Percentiles rank a stretch among this genome's conserved stretches.
Conservation (phyloP, 2,329 filamentous ascomycete genomes). For the Claviceps fusiformis region DNA sequence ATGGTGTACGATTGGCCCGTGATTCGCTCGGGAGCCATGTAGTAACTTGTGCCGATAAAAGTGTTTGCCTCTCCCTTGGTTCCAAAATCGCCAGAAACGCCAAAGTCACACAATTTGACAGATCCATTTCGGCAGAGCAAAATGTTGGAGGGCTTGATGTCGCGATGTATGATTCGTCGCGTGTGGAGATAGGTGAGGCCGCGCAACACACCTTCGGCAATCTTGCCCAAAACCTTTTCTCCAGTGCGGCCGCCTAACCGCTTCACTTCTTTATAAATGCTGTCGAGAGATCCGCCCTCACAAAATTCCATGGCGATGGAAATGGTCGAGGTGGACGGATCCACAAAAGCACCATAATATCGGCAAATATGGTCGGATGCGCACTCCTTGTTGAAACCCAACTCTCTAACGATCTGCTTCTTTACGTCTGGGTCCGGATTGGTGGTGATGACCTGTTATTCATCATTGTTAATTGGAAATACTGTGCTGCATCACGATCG, state of each 20-base stretch:
- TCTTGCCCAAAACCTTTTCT: constrained; percentile 93
- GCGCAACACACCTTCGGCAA: constrained; percentile 86
- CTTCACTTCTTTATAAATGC: constrained; percentile 95
- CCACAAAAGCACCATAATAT: constrained; percentile 95
- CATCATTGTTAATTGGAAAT: constrained; percentile 8
- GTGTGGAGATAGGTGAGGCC: constrained; percentile 90
- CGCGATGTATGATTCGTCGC: constrained; percentile 94
- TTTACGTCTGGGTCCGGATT: constrained; percentile 97
- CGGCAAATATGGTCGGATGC: constrained; percentile 91
- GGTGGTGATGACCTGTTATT: constrained; percentile 76
- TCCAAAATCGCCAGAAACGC: constrained; percentile 92
- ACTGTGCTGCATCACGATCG: neutral
- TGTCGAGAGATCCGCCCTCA: constrained; percentile 89
- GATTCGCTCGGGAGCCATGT: constrained; percentile 98
- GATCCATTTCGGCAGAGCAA: constrained; percentile 82
- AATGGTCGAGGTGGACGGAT: constrained; percentile 90
- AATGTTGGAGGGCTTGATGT: constrained; percentile 98
- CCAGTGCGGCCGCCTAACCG: constrained; percentile 87
- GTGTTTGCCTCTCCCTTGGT: constrained; percentile 98
- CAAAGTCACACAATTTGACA: constrained; percentile 97
- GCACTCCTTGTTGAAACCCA: constrained; percentile 96
- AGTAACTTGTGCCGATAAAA: constrained; percentile 97
- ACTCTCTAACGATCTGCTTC: constrained; percentile 92
- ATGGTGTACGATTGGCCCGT: constrained; percentile 97
- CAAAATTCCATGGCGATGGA: constrained; percentile 99